Evolutionary conservation across 345 rosid species (phyloP), one percentile per base, ranked within the genome.

Genomic region (Salix udensis): DNA sequence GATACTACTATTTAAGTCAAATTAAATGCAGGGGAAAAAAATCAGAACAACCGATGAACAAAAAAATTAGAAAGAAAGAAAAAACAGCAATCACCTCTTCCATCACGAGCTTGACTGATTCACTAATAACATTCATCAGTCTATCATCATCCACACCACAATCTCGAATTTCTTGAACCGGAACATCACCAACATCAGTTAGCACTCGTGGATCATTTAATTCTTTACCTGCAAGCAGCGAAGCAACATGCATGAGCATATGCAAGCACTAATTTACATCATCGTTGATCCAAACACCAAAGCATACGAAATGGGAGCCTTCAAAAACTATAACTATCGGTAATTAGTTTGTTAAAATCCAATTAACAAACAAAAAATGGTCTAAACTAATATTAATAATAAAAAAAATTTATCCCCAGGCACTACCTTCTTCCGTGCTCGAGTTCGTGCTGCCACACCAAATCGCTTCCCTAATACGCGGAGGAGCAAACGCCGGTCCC

Each of bases 361-460:
- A 70, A 30, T 39, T 62, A 74, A 18, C 11, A 42, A 44, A 31
- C 36, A 53, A 50, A 24, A 34, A 44, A 7, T 6, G n/a, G 24
- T 30, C 16, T 13, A 23, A 61, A 52, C 28, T 15, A 73, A 8
- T n/a, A 4, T 30, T 9, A 31, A 19, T 4, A 21, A 67, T 39
- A 37, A 6, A 21, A 6, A 21, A 31, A 21, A 30, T 23, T 37
- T 58, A 65, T 31, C 21, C 4, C 46, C 3, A 42, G 46, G 46
- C 46, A 19, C 3, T 84, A 96, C 99, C 99, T 96, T 87, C 91
- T 87, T 96, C 99, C 62, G 97, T 96, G 5, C 96, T 55, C 0
- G 99, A 90, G 80, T 96, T 96, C 2, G 98, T 96, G 86, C 99
- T 96, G 67, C 91, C 99, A 81, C 99, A 96, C 99, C 99, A 96